Evolutionary conservation across 805 yeast species (phyloP).

Genomic region (Crinitomyces ghanaensis): DNA sequence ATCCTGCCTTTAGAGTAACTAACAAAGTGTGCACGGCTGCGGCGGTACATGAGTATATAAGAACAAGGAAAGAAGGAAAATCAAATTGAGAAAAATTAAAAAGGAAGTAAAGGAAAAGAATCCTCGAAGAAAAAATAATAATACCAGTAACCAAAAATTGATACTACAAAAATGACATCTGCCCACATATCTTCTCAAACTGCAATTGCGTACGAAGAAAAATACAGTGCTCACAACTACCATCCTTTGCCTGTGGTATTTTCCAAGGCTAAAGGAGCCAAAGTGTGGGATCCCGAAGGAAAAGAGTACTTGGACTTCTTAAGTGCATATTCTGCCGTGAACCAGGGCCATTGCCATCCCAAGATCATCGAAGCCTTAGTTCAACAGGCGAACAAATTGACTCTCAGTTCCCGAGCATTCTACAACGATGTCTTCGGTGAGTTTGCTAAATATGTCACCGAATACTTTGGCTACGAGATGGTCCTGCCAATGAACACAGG

Average conservation of each 20-base stretch:
- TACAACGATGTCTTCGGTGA: slow-evolving; percentile 79
- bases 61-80: too few relatives aligned
- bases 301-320: slow-evolving; percentile 85
- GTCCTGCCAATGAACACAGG: slow-evolving; percentile 98
- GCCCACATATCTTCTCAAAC: slow-evolving; percentile 48
- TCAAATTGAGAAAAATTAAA: too few relatives aligned
- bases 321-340: slow-evolving; percentile 93
- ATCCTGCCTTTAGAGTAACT: too few relatives aligned
- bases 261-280: slow-evolving; percentile 76
- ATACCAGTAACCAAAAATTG: too few relatives aligned
- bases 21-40: too few relatives aligned
- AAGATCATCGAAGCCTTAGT: slow-evolving; percentile 72
- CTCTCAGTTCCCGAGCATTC: slow-evolving; percentile 86
- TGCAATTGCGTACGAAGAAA: slow-evolving; percentile 57
- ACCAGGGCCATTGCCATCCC: slow-evolving; percentile 98
- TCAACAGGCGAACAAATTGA: slow-evolving; percentile 76
- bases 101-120: too few relatives aligned
- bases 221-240: slow-evolving; percentile 92
- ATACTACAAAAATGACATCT: slow-evolving; percentile 8
- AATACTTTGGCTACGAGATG: slow-evolving; percentile 81
- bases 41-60: too few relatives aligned
- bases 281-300: slow-evolving; percentile 98
- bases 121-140: too few relatives aligned
- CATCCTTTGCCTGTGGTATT: slow-evolving; percentile 95
- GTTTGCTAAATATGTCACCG: slow-evolving; percentile 79